Evolutionary conservation across 306 rosid genomes (phyloP), one percentile per base, ranked within the genome.

Genomic region (Styphnolobium japonicum): DNA sequence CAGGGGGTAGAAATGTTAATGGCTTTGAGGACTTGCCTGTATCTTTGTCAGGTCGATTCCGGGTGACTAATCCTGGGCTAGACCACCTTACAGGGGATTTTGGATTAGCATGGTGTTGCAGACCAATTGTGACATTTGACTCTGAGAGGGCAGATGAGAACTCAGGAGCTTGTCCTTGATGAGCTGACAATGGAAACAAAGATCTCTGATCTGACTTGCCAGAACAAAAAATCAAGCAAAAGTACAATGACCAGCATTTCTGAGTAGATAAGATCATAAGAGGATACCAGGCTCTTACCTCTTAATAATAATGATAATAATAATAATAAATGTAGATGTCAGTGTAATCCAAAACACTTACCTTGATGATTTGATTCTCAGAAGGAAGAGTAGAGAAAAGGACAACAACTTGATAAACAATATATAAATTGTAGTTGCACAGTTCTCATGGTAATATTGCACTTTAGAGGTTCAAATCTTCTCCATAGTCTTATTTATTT

Each of bases 171-270:
- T 56, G 78, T 57, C 71, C 85, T 68, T 31, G 60, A 23, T 6
- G 53, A 76, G 80, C 57, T 63, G 86, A 64, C 56, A 77, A 14
- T 5, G 31, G 73, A 65, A 61, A n/a, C 70, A 66, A 78, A 62
- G 85, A 83, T n/a, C 36, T 71, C 75, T 76, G 81, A 72, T 63
- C 78, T 66, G 75, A 76, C 82, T 81, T 86, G 12, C 92, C 95
- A 90, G 77, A 61, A 80, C 19, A 52, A 16, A 29, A 67, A 56
- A 27, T 46, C 27, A 68, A 39, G 60, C 40, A 69, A 58, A 29
- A 69, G 64, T 73, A 73, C 16, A 70, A 49, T 21, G 25, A 68
- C 18, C 23, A 55, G 42, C 65, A 62, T 37, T 61, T 16, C 10
- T 29, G n/a, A 68, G 58, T 23, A 75, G 60, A 48, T 25, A 46